phyloP scores from a whole-genome alignment of 2,329 filamentous ascomycete species.

The Camillea tinctor region DNA sequence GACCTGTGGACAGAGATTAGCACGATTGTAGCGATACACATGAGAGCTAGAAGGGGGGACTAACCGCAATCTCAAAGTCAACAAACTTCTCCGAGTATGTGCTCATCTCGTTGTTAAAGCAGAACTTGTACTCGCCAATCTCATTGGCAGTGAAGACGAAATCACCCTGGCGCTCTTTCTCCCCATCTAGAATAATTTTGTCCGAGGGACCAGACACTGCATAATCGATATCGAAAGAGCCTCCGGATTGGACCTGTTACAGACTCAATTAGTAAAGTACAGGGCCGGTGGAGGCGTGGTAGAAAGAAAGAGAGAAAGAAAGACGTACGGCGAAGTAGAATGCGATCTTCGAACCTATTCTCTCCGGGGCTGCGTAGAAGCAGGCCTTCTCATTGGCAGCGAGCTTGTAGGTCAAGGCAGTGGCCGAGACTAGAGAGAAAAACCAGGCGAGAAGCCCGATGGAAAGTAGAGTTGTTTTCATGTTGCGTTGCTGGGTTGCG shows the following conservation, averaged over 20 bases:
- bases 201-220: conserved; percentile 77
- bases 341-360: conserved; percentile 82
- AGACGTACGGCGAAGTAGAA: conserved; percentile 93
- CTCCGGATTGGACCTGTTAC: conserved; percentile 88
- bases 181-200: conserved; percentile 78
- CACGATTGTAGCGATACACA: conserved; percentile 5
- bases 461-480: conserved; percentile 64
- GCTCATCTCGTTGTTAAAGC: conserved; percentile 98
- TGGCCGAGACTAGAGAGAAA: conserved; percentile 72
- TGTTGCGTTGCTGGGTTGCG: conserved; percentile 40
- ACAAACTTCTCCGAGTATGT: conserved; percentile 97
- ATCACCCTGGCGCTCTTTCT: conserved; percentile 92
- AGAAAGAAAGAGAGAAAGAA: not conserved
- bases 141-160: conserved; percentile 95
- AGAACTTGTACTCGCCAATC: conserved; percentile 89
- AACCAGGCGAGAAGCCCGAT: conserved; percentile 71
- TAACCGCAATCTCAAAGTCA: conserved; percentile 93
- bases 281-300: not conserved
- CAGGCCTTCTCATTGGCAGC: conserved; percentile 90
- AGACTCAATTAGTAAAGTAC: conserved; percentile 8
- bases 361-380: conserved; percentile 82
- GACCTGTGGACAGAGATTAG: conserved; percentile 20
- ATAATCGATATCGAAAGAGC: conserved; percentile 97
- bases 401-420: conserved; percentile 91
- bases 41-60: conserved; percentile 31